Conservation (phyloP, 306 rosid species). For the Prunus padus region DNA sequence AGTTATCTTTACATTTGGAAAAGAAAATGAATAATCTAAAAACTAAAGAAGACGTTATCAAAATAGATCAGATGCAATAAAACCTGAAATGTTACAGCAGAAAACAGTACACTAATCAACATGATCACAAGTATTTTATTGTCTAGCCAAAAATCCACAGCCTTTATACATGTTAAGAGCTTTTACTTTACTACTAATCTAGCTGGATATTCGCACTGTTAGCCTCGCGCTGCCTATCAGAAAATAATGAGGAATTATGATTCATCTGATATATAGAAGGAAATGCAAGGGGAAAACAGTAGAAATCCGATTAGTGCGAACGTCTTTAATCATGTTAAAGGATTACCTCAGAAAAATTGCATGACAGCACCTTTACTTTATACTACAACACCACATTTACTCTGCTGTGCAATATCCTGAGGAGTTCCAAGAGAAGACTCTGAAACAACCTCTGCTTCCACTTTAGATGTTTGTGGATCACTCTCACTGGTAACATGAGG, state of each 20-base stretch:
- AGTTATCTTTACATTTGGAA: not conserved
- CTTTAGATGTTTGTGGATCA: conserved; percentile 39
- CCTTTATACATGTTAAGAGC: not conserved
- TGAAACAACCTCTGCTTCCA: conserved; percentile 48
- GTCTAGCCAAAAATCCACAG: not conserved
- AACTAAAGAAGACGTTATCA: not conserved
- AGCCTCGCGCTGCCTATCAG: not conserved
- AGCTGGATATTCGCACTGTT: not conserved
- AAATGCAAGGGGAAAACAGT: not conserved
- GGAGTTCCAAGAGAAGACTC: conserved; percentile 57
- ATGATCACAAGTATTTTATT: not conserved
- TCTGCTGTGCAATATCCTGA: conserved; percentile 63
- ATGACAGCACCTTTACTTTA: conserved; percentile 38
- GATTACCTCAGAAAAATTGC: conserved; percentile 43
- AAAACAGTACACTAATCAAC: not conserved
- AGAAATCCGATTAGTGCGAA: not conserved
- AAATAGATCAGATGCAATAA: conserved; percentile 5
- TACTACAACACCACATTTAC: conserved; percentile 66
- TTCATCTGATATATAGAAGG: conserved; percentile 1
- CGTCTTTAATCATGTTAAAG: conserved; percentile 12
- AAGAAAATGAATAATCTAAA: not conserved
- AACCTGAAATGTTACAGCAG: not conserved
- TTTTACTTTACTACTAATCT: not conserved
- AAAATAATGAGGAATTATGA: not conserved
- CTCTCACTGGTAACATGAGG: conserved; percentile 40